Evolutionary conservation across 2,329 filamentous ascomycete genomes (phyloP).

Genomic region (Canariomyces notabilis): DNA sequence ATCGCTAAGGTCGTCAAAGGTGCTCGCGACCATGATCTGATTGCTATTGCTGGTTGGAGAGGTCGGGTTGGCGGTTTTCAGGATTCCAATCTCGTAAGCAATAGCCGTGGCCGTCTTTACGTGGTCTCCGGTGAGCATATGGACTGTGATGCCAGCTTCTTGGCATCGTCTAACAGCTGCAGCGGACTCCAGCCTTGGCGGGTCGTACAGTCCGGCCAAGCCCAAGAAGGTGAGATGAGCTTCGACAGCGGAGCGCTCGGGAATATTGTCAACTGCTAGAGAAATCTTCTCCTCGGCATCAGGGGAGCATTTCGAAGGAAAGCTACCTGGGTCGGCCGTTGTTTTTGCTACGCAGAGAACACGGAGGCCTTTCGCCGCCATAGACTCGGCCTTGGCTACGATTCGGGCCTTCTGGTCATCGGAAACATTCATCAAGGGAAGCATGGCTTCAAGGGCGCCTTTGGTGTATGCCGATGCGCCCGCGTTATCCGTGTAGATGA

Average conservation of each 20-base stretch:
- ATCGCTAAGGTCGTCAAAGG: conserved; percentile 59
- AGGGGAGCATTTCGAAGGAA: background rate
- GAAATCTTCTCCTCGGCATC: conserved; percentile 5
- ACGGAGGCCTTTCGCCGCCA: conserved; percentile 61
- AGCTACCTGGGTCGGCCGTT: conserved; percentile 28
- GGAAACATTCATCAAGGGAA: conserved; percentile 46
- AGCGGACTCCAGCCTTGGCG: conserved; percentile 62
- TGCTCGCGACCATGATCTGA: conserved; percentile 56
- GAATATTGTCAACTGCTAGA: conserved; percentile 31
- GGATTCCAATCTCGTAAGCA: conserved; percentile 59
- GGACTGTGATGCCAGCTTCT: conserved; percentile 58
- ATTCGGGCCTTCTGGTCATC: conserved; percentile 44
- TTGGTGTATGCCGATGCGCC: conserved; percentile 49
- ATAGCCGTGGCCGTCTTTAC: conserved; percentile 63
- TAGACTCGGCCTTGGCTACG: conserved; percentile 45
- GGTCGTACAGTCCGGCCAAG: conserved; percentile 67
- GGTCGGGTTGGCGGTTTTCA: conserved; percentile 29
- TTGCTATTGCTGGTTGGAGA: conserved; percentile 33
- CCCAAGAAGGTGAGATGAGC: conserved; percentile 59
- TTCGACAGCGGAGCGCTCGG: conserved; percentile 52
- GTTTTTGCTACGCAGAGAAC: conserved; percentile 62
- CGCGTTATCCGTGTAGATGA: conserved; percentile 49
- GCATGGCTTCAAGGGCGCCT: conserved; percentile 53
- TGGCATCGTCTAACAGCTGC: conserved; percentile 56
- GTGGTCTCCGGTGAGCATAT: conserved; percentile 67